These are phyloP conservation scores for Amauroascus verrucosus DNA, from an alignment of 2,329 filamentous ascomycete species.

Conservation along the genomic window DNA sequence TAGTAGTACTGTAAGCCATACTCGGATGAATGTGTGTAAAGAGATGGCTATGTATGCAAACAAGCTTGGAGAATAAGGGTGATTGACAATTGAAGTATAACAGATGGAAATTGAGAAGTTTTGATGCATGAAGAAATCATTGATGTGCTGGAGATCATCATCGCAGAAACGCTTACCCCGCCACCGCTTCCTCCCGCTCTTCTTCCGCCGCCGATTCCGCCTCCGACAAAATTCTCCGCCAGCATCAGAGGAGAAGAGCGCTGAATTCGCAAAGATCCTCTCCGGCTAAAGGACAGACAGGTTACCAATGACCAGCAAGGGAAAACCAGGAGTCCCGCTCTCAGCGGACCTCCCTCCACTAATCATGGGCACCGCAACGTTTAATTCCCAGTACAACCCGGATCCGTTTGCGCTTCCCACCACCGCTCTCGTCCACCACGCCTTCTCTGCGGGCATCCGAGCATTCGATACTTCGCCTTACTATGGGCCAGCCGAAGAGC, in stretches of 20 bases:
- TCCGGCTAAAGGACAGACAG: neutral
- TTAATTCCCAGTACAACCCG: slow-evolving; percentile 41
- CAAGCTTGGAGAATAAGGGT: too few relatives aligned
- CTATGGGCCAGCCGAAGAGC: slow-evolving; percentile 44
- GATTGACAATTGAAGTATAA: too few relatives aligned
- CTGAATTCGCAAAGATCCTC: neutral
- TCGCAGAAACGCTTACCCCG: too few relatives aligned
- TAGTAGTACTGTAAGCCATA: too few relatives aligned
- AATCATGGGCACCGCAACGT: slow-evolving; percentile 42
- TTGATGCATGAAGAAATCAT: too few relatives aligned
- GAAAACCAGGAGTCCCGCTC: slow-evolving; percentile 22
- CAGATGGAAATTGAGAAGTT: too few relatives aligned
- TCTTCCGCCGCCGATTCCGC: too few relatives aligned
- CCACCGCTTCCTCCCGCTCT: too few relatives aligned
- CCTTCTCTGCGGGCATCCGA: slow-evolving; percentile 39
- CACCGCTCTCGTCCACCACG: slow-evolving; percentile 39
- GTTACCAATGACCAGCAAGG: neutral
- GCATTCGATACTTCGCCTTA: slow-evolving; percentile 48
- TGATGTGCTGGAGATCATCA: too few relatives aligned
- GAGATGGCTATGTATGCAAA: too few relatives aligned
- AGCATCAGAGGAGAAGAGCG: neutral
- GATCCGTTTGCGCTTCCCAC: slow-evolving; percentile 42
- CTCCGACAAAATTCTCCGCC: neutral
- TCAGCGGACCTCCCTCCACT: slow-evolving; percentile 37
- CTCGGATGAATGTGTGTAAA: too few relatives aligned